Conservation (phyloP, 345 rosid genomes). For the Kandelia obovata region DNA sequence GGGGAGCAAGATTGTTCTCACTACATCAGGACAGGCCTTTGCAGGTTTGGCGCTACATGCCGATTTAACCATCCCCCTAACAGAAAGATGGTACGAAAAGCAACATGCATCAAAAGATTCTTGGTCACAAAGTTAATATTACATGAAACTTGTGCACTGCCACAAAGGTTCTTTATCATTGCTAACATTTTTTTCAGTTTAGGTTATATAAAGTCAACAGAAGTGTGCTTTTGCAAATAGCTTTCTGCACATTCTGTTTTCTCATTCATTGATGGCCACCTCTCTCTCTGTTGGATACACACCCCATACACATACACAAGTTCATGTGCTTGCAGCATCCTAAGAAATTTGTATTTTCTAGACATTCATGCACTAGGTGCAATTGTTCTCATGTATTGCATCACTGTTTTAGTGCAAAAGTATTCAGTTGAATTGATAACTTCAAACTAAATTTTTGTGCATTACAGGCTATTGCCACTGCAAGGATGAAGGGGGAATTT, state of each 20-base stretch:
- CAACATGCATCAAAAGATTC: constrained; percentile 16
- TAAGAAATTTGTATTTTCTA: neutral
- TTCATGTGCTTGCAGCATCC: neutral
- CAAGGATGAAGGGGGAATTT: constrained; percentile 89
- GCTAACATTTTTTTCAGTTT: neutral
- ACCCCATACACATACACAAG: neutral
- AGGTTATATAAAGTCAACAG: neutral
- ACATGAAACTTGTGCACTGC: constrained; percentile 8
- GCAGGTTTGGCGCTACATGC: constrained; percentile 77
- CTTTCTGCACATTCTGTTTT: neutral
- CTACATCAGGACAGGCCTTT: constrained; percentile 96
- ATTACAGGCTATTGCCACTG: constrained; percentile 85
- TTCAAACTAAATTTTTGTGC: constrained; percentile 21
- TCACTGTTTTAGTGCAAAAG: no score
- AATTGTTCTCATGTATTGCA: no score
- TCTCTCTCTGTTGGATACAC: neutral
- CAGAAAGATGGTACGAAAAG: constrained; percentile 72
- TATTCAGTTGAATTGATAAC: constrained; percentile 8
- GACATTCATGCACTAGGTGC: neutral
- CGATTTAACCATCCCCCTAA: constrained; percentile 79
- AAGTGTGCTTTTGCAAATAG: constrained; percentile 1
- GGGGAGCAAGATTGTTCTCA: constrained; percentile 97
- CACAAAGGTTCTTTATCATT: neutral
- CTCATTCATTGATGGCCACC: neutral
- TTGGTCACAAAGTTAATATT: constrained; percentile 14